Evolutionary conservation across 805 yeast species (phyloP), one percentile per base, ranked within the genome.

Genomic region (Ogataea pilisensis): DNA sequence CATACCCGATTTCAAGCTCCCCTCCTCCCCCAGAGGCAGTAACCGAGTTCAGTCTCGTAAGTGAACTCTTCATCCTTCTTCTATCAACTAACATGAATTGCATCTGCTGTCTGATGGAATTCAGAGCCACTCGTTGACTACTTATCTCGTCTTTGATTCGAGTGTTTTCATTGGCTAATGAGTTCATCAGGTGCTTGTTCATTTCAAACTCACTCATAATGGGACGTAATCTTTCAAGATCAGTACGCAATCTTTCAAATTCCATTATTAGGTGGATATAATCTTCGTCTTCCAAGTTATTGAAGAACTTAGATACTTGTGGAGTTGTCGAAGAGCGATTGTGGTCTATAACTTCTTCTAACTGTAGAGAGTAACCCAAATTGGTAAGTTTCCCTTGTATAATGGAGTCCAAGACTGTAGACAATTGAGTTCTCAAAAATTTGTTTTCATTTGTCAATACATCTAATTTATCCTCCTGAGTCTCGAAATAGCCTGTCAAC

Each of bases 301-400:
- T 48, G 31, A 44, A 41, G 8, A 48, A 19, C 27, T 38, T 48
- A 27, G 18, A 11, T 9, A 22, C 21, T 17, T 26, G 39, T 28
- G 48, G 48, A 36, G 35, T 22, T n/a, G n/a, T n/a, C 7, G 25
- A 31, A 16, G 53, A 51, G 35, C 59, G 58, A 38, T 36, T 32
- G 26, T 45, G 37, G 27, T 40, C 49, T 38, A 41, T 37, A 3
- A 75, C 64, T 44, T 75, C 81, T 50, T 74, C 78, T 8, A 73
- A 46, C 3, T 69, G 67, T 36, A 71, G 66, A 28, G 65, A 60
- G 48, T 70, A 72, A 0, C 80, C 80, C 17, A 74, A 50, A 47
- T 75, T 75, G 1, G 76, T 69, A 17, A 75, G 57, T 47, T 66
- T 72, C 0, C 80, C 81, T 41, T 70, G 77, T 1, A 69, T 58